These are phyloP conservation scores for Codiaeum variegatum DNA, from an alignment of 441 rosid species.

Conservation along the genomic window DNA sequence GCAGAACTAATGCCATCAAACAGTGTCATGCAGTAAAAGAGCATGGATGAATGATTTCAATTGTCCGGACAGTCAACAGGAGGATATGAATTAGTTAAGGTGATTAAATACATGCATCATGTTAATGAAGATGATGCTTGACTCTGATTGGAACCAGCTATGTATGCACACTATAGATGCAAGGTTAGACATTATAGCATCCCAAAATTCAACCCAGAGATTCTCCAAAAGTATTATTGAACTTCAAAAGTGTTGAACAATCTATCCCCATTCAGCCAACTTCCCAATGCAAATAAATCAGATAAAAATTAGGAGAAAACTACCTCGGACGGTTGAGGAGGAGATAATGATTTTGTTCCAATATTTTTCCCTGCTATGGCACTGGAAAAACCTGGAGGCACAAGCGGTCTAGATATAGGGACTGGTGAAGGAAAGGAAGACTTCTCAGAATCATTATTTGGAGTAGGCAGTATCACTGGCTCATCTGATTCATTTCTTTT, in stretches of 20 bases:
- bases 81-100: conserved; percentile 1
- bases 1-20: conserved; percentile 1
- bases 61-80: not conserved
- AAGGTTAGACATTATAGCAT: not conserved
- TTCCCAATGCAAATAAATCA: conserved; percentile 6
- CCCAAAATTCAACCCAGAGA: conserved; percentile 1
- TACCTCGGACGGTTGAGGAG: conserved; percentile 50
- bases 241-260: not conserved
- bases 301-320: conserved; percentile 16
- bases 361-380: conserved; percentile 46
- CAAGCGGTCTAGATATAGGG: conserved; percentile 84
- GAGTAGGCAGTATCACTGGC: conserved; percentile 22
- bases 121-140: no score
- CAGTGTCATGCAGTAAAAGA: not conserved
- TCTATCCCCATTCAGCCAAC: not conserved
- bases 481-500: conserved; percentile 45
- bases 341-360: conserved; percentile 45
- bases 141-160: not conserved
- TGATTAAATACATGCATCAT: not conserved
- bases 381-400: conserved; percentile 91
- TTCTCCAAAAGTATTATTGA: not conserved
- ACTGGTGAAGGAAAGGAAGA: conserved; percentile 41
- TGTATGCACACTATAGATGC: not conserved
- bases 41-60: not conserved
- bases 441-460: conserved; percentile 40